Evolutionary conservation across 345 rosid genomes (phyloP).

Genomic region (Raphanus raphanistrum): DNA sequence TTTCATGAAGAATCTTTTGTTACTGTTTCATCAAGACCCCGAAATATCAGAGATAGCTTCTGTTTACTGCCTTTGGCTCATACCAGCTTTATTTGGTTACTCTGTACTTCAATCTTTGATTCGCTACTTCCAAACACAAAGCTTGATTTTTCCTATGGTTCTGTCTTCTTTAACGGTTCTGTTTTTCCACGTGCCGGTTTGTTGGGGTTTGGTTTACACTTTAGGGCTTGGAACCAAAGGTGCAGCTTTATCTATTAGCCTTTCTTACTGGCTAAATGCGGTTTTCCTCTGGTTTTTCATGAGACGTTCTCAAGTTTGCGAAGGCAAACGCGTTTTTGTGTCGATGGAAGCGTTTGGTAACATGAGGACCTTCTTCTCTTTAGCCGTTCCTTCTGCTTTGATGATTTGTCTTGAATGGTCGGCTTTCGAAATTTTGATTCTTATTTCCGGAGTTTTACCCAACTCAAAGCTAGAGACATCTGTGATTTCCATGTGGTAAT

Average conservation of each 20-base stretch:
- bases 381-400: slow-evolving; percentile 26
- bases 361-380: slow-evolving; percentile 8
- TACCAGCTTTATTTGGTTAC: slow-evolving; percentile 29
- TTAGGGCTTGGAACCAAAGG: slow-evolving; percentile 23
- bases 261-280: slow-evolving; percentile 24
- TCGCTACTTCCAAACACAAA: slow-evolving; percentile 29
- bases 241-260: slow-evolving; percentile 20
- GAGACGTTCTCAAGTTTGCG: slow-evolving; percentile 8
- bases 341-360: slow-evolving; percentile 12
- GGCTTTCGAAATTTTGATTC: slow-evolving; percentile 51
- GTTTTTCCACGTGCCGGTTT: slow-evolving; percentile 15
- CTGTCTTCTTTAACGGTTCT: neutral
- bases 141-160: slow-evolving; percentile 26
- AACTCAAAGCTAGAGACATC: slow-evolving; percentile 56
- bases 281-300: slow-evolving; percentile 16
- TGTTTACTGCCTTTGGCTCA: slow-evolving; percentile 22
- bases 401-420: slow-evolving; percentile 54
- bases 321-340: neutral
- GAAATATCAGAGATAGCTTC: slow-evolving; percentile 15
- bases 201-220: slow-evolving; percentile 25
- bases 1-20: slow-evolving; percentile 12
- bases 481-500: slow-evolving; percentile 47
- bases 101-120: slow-evolving; percentile 15
- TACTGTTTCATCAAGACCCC: slow-evolving; percentile 16
- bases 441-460: slow-evolving; percentile 46